Base-by-base conservation (phyloP, 1,284 basidiomycete species). In the Boletellus deceptivus region DNA sequence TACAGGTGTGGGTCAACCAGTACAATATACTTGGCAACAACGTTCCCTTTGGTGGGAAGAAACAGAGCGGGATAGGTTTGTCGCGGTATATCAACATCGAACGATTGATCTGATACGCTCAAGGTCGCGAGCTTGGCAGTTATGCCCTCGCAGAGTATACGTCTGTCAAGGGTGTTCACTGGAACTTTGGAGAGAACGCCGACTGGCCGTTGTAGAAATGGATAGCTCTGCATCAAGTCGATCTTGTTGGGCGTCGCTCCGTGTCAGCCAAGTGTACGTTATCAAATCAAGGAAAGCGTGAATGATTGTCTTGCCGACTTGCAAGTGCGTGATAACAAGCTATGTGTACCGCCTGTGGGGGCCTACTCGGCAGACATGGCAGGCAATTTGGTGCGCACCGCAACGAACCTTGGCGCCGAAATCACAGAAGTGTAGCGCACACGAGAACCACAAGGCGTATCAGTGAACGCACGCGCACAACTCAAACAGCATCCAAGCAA, bases 1-100 rank as follows among this genome's bases (percentile, higher is more conserved):
- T 51, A 40, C 48, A 89, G 86, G 83, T 93, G 31, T 94, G 91
- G 92, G 77, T 92, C 53, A 96, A 95, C 70, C 85, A 91, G 67
- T 96, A 95, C 71, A 89, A 88, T 59, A 52, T 89, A 7, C 67
- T 93, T 43, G 80, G 80, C 64, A 89, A 89, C 67, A 90, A 91
- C 52, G 89, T 91, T 35, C 93, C 95, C 1, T 97, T 97, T 61
- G 95, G 94, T 22, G 94, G 95, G 14, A 95, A 92, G 76, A 95
- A 94, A 72, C 85, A 84, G 63, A 83, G 79, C 52, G 87, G 87
- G 17, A 80, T 86, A 51, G 87, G 86, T 77, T 51, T 34, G 59
- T 46, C 6, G 6, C 39, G 6, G 10, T 41, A 14, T 24, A 50
- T 43, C 34, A 27, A 6, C 71, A 48, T 72, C 29, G 10, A 48